phyloP scores from a whole-genome alignment of 495 filamentous ascomycete genomes.

The Lasiosphaeris hirsuta region DNA sequence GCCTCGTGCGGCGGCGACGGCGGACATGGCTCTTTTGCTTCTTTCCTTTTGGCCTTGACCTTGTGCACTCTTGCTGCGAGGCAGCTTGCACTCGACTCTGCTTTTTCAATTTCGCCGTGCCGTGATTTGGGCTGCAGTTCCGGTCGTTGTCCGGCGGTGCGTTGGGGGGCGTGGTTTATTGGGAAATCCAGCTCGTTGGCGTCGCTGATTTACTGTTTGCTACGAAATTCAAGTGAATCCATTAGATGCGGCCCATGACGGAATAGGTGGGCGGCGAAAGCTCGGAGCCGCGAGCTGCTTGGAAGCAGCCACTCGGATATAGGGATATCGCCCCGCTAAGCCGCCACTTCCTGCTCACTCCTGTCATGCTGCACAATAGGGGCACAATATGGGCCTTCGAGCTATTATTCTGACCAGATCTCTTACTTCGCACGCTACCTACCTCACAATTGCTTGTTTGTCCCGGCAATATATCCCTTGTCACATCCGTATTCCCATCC shows the following conservation, averaged over 20 bases:
- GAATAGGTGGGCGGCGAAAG: conserved; percentile 14
- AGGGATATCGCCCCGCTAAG: not conserved
- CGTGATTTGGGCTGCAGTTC: too few relatives aligned
- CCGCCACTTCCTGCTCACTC: too few relatives aligned
- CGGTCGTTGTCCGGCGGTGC: too few relatives aligned
- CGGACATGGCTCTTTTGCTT: conserved; percentile 36
- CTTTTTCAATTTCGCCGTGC: too few relatives aligned
- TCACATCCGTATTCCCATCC: too few relatives aligned
- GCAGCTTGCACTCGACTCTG: too few relatives aligned
- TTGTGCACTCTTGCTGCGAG: not conserved
- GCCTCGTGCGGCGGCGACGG: conserved; percentile 49
- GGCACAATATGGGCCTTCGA: too few relatives aligned
- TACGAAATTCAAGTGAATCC: not conserved
- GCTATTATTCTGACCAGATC: too few relatives aligned
- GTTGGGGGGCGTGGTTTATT: not conserved
- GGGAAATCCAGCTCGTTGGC: not conserved
- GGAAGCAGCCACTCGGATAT: conserved; percentile 3
- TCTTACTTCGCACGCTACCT: too few relatives aligned
- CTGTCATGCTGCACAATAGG: too few relatives aligned
- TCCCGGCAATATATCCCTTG: too few relatives aligned
- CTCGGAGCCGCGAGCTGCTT: conserved; percentile 7
- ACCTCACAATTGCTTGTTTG: too few relatives aligned
- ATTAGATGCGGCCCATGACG: conserved; percentile 18
- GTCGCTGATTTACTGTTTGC: not conserved
- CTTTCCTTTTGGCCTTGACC: not conserved